These are phyloP conservation scores for Penicillium pulvis DNA, from an alignment of 495 filamentous ascomycete species.

Conservation along the genomic window DNA sequence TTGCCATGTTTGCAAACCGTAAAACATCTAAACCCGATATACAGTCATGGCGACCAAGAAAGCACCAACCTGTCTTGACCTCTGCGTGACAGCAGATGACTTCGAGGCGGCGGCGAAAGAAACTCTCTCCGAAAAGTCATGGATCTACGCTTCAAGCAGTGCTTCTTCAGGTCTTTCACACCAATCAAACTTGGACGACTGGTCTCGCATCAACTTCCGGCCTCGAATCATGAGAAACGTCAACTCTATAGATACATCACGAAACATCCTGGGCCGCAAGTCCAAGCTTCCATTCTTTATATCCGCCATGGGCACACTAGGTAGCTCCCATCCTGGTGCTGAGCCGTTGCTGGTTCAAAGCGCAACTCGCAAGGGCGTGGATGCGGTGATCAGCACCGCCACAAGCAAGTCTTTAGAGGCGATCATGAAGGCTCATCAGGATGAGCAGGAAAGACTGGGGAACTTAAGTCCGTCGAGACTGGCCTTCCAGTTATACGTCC, in stretches of 20 bases:
- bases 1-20: too few relatives aligned
- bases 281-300: constrained; percentile 23
- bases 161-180: constrained; percentile 22
- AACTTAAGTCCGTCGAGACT: constrained; percentile 20
- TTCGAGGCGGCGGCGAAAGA: constrained; percentile 23
- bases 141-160: constrained; percentile 27
- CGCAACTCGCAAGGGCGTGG: constrained; percentile 21
- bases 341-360: constrained; percentile 21
- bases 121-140: constrained; percentile 23
- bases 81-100: constrained; percentile 20
- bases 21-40: background rate
- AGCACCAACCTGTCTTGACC: constrained; percentile 7
- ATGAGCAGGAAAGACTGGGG: constrained; percentile 14
- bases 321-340: constrained; percentile 19
- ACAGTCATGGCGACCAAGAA: constrained; percentile 12
- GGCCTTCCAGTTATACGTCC: constrained; percentile 23
- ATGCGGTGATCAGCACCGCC: constrained; percentile 23
- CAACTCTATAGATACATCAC: constrained; percentile 19
- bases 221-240: constrained; percentile 26
- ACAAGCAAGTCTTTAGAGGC: constrained; percentile 21
- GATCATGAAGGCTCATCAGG: constrained; percentile 24
- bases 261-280: constrained; percentile 15
- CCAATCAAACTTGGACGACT: constrained; percentile 24
- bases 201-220: constrained; percentile 27
- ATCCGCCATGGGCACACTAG: constrained; percentile 24